Evolutionary conservation across 1,284 basidiomycete genomes (phyloP), one percentile per base, ranked within the genome.

Genomic region (Pterulicium gracile): DNA sequence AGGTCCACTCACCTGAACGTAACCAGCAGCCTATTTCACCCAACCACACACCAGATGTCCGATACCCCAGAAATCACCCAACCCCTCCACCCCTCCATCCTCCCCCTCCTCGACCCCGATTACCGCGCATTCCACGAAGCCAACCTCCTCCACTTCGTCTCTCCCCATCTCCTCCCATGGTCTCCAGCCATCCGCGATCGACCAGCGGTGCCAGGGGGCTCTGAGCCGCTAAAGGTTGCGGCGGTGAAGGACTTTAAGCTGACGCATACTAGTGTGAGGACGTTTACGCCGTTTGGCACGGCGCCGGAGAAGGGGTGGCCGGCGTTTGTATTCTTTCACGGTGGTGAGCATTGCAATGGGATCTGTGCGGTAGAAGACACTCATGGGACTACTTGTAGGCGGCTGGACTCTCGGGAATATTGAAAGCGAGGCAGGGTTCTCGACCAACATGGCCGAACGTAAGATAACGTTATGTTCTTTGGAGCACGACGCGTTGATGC

Each of bases 341-440:
- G 79, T 52, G 77, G 75, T 75, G 46, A 47, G 63, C 47, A 39
- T 7, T 22, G 41, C 50, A 43, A n/a, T n/a, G n/a, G n/a, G n/a
- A n/a, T n/a, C n/a, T n/a, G n/a, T n/a, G n/a, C n/a, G n/a, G n/a
- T n/a, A n/a, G n/a, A n/a, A n/a, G n/a, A n/a, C n/a, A n/a, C n/a
- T n/a, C n/a, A n/a, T n/a, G n/a, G n/a, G n/a, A n/a, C n/a, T n/a
- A n/a, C n/a, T 39, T 17, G n/a, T 50, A 77, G 80, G 80, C 21
- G 82, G 81, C 32, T 85, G 81, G 81, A 84, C 81, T 0, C 63
- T 85, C 2, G 81, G 81, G 0, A 72, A 65, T 47, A 78, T 83
- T 51, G 57, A 62, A 18, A 72, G 72, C 12, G 78, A 81, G 50
- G 75, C 72, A 23, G 63, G 74, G 2, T 80, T 85, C 52, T 65